Evolutionary conservation across 257 asterid genomes (phyloP), one percentile per base, ranked within the genome.

Genomic region (Avicennia marina): DNA sequence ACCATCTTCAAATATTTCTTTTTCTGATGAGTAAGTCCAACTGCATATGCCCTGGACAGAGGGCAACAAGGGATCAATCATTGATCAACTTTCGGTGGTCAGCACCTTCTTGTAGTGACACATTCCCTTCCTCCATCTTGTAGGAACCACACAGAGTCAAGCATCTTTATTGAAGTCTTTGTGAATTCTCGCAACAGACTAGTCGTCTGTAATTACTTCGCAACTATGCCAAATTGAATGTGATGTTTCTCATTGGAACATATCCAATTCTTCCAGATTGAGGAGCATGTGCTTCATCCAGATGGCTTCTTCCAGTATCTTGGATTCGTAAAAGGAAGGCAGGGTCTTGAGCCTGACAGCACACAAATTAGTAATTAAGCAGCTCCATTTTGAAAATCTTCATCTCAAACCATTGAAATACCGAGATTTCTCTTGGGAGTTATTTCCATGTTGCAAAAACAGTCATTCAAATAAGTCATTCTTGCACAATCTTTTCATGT

Each of bases 71-170:
- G 12, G 19, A 42, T 29, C 19, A 25, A 27, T 27, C 9, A 27
- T 24, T 4, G 21, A 52, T 48, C 2, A 34, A 5, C 48, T 42
- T 16, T 1, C 11, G 11, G 25, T 33, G 3, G 16, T 27, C 40
- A 31, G 19, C 32, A 32, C 40, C n/a, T n/a, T n/a, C 40, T 27
- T 29, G 25, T 15, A 22, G 10, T 47, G 33, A 47, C 56, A 20
- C 47, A 60, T n/a, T 19, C 8, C 34, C 44, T 26, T 45, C 46
- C 17, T 60, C 65, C 65, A 45, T 22, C 8, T 17, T 26, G 32
- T 48, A 25, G 52, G 67, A 3, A 31, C 58, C 49, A 61, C 1
- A 36, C 15, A 29, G 31, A 20, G 42, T 21, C 7, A 39, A 48
- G 11, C 6, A 22, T 17, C 44, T 18, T 53, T 17, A 31, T 53